Base-by-base conservation (phyloP, 768 basidiomycete species). In the Amanita molliuscula region DNA sequence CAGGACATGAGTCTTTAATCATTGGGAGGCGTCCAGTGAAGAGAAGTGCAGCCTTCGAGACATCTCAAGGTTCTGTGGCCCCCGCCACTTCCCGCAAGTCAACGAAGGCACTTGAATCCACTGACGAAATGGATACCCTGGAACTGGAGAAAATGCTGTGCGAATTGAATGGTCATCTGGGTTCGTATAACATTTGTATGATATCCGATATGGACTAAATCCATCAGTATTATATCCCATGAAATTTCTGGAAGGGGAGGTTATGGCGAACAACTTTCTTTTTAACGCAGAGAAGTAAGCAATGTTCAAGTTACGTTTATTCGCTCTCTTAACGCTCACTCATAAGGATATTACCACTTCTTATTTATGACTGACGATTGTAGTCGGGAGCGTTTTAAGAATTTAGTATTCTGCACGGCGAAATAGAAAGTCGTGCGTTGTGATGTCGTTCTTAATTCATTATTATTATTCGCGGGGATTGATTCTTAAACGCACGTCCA, bases 221-320 rank as follows among this genome's bases (percentile, higher is more conserved):
- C 26, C 3, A 13, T 3, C 56, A 95, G 94, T 97, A 34, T 48
- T 89, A 9, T 88, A 88, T 66, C 82, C 94, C 2, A 87, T 74
- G 13, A 79, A 82, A 9, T 97, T 97, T 69, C 60, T 98, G 53
- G 94, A 97, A 65, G 87, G 80, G n/a, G 94, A 97, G 66, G 91
- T 95, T 61, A 73, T 80, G 1, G 83, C 86, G 5, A 85, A 94
- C 56, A 97, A 98, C 63, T 95, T 96, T 70, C 67, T 96, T 53
- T 95, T 95, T 68, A 89, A 88, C 59, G 79, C 89, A 25, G 93
- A 95, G 60, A 75, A 77, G 86, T 84, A 54, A 52, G 74, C 62
- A 8, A 9, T 40, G 9, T 25, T 16, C 3, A 21, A 36, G 28
- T 37, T 31, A 31, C 13, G 13, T 29, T 42, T 16, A 35, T 25